phyloP scores from a whole-genome alignment of 805 yeast species.

The Metschnikowia similis region DNA sequence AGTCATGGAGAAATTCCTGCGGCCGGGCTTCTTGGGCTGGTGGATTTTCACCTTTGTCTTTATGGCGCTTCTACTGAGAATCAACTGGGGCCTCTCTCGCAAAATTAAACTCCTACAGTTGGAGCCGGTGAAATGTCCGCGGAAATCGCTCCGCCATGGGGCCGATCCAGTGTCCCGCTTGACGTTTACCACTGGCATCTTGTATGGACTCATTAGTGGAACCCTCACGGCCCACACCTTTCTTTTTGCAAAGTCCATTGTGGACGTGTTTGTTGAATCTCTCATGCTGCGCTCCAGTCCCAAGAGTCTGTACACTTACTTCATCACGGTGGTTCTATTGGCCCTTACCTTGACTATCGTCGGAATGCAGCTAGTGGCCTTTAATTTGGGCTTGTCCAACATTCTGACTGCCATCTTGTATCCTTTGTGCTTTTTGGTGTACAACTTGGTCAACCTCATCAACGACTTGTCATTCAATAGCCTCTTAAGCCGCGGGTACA shows the following conservation, averaged over 20 bases:
- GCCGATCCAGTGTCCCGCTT: conserved; percentile 16
- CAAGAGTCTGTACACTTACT: conserved; percentile 27
- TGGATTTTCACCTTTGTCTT: conserved; percentile 32
- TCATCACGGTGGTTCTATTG: conserved; percentile 43
- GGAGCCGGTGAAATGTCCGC: conserved; percentile 4
- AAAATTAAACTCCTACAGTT: conserved; percentile 11
- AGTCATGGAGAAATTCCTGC: conserved; percentile 31
- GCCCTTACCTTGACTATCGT: conserved; percentile 57
- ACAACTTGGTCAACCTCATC: conserved; percentile 58
- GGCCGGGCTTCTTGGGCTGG: conserved; percentile 60
- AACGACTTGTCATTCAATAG: conserved; percentile 56
- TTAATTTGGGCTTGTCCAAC: conserved; percentile 68
- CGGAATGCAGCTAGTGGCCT: conserved; percentile 63
- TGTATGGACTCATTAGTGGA: conserved; percentile 69
- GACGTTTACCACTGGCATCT: conserved; percentile 48
- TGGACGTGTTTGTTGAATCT: conserved; percentile 59
- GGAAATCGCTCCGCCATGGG: conserved; percentile 6
- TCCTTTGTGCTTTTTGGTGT: conserved; percentile 81
- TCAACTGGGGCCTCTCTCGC: conserved; percentile 20
- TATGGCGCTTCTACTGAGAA: conserved; percentile 22
- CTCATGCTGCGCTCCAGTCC: conserved; percentile 21
- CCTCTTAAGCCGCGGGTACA: conserved; percentile 41
- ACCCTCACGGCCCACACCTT: conserved; percentile 81
- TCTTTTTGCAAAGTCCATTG: conserved; percentile 77
- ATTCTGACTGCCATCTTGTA: conserved; percentile 75